phyloP scores from a whole-genome alignment of 2,329 filamentous ascomycete genomes.

The Leptodontidium sp. region DNA sequence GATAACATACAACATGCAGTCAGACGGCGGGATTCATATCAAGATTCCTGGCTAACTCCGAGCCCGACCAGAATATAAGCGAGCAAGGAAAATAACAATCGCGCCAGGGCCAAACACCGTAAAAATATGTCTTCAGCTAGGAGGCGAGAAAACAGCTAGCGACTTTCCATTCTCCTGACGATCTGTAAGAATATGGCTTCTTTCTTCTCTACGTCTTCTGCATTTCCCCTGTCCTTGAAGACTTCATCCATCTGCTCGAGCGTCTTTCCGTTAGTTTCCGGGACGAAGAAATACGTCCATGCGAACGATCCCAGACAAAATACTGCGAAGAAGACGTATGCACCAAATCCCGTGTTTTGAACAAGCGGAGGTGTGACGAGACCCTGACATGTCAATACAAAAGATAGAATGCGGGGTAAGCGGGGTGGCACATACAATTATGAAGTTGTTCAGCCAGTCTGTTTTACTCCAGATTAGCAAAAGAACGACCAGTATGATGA shows the following conservation, averaged over 20 bases:
- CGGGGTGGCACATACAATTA: slow-evolving; percentile 46
- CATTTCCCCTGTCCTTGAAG: slow-evolving; percentile 15
- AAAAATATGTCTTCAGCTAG: neutral
- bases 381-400: slow-evolving; percentile 27
- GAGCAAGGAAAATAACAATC: neutral
- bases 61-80: neutral
- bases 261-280: slow-evolving; percentile 63
- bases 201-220: slow-evolving; percentile 5
- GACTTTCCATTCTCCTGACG: neutral
- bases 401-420: neutral
- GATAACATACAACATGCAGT: neutral
- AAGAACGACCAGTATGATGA: no score
- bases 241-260: slow-evolving; percentile 63
- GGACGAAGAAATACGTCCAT: slow-evolving; percentile 54
- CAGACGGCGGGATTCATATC: neutral
- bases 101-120: no score
- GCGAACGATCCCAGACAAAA: slow-evolving; percentile 58
- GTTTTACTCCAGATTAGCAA: slow-evolving; percentile 47
- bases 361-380: slow-evolving; percentile 56
- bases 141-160: neutral
- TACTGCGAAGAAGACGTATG: slow-evolving; percentile 64
- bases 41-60: neutral
- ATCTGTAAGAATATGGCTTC: neutral
- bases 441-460: slow-evolving; percentile 57
- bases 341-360: slow-evolving; percentile 55